A percentile compares a stretch with the other conserved stretches of the same genome.
Conservation (phyloP, 495 filamentous ascomycete species). For the Podospora bellae-mahoneyi region DNA sequence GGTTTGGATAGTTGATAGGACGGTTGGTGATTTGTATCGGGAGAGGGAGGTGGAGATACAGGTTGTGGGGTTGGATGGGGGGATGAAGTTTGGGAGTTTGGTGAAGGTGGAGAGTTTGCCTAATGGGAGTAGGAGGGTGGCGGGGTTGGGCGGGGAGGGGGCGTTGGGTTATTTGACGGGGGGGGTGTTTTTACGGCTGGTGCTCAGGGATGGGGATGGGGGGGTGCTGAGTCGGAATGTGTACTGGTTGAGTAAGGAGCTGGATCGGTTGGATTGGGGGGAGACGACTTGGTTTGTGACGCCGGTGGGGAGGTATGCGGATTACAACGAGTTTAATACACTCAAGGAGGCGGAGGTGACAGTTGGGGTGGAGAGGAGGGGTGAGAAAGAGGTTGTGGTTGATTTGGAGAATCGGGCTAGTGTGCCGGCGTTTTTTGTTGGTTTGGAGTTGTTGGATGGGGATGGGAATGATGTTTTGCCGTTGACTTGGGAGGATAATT, state of each 20-base stretch:
- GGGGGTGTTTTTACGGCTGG: constrained; percentile 52
- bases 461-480: constrained; percentile 46
- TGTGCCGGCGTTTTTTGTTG: constrained; percentile 57
- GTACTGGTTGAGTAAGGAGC: constrained; percentile 55
- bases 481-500: constrained; percentile 60
- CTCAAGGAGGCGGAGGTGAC: constrained; percentile 41
- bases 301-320: constrained; percentile 51
- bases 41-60: constrained; percentile 47
- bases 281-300: constrained; percentile 58
- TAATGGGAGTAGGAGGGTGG: constrained; percentile 37
- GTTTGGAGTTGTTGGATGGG: constrained; percentile 45
- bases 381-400: constrained; percentile 21
- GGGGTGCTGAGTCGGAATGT: constrained; percentile 54
- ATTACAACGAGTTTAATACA: constrained; percentile 49
- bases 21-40: constrained; percentile 36
- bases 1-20: constrained; percentile 57
- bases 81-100: constrained; percentile 31
- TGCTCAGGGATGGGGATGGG: constrained; percentile 35
- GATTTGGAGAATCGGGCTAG: constrained; percentile 51
- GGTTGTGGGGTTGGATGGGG: constrained; percentile 48
- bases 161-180: constrained; percentile 39
- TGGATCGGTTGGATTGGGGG: constrained; percentile 54
- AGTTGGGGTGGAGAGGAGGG: constrained; percentile 2
- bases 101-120: constrained; percentile 33
- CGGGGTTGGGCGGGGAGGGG: constrained; percentile 22